phyloP scores from a whole-genome alignment of 352 stramenopile genomes.

The Phytophthora pinifolia region DNA sequence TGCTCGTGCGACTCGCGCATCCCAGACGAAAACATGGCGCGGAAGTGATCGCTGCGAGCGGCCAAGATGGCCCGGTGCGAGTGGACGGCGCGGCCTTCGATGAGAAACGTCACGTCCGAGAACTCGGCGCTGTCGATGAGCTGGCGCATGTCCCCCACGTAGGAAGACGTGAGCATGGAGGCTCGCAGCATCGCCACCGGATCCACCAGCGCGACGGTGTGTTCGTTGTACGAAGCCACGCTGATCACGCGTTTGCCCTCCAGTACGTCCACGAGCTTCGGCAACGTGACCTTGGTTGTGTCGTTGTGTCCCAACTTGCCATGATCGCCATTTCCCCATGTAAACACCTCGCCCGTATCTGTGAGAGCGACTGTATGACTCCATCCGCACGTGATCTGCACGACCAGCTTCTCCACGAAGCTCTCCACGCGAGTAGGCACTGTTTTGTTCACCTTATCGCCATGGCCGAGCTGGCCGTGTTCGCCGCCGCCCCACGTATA shows the following conservation, averaged over 20 bases:
- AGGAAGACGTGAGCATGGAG: slow-evolving; percentile 83
- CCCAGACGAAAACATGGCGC: slow-evolving; percentile 93
- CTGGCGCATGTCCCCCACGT: slow-evolving; percentile 89
- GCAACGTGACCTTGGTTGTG: slow-evolving; percentile 94
- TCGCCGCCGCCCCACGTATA: slow-evolving; percentile 91
- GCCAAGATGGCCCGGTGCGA: slow-evolving; percentile 92
- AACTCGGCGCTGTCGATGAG: slow-evolving; percentile 93
- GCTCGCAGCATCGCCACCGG: slow-evolving; percentile 74
- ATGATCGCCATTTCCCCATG: slow-evolving; percentile 93
- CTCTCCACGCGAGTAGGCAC: slow-evolving; percentile 91
- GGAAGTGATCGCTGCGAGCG: slow-evolving; percentile 94
- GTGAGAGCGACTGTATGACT: slow-evolving; percentile 95
- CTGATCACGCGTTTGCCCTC: slow-evolving; percentile 93
- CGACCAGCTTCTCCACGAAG: slow-evolving; percentile 86
- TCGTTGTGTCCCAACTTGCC: slow-evolving; percentile 95
- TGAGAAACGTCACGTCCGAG: slow-evolving; percentile 86
- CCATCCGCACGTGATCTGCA: slow-evolving; percentile 96
- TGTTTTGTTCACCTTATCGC: slow-evolving; percentile 96
- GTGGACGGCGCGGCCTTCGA: slow-evolving; percentile 83
- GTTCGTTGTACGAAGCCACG: slow-evolving; percentile 97
- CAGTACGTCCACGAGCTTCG: slow-evolving; percentile 91
- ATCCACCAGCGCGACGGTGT: slow-evolving; percentile 93
- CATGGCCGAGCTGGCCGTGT: slow-evolving; percentile 96
- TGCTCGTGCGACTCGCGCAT: slow-evolving; percentile 91
- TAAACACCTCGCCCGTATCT: slow-evolving; percentile 92